Evolutionary conservation across 2,329 filamentous ascomycete genomes (phyloP).

Genomic region (Fusarium nelsonii): DNA sequence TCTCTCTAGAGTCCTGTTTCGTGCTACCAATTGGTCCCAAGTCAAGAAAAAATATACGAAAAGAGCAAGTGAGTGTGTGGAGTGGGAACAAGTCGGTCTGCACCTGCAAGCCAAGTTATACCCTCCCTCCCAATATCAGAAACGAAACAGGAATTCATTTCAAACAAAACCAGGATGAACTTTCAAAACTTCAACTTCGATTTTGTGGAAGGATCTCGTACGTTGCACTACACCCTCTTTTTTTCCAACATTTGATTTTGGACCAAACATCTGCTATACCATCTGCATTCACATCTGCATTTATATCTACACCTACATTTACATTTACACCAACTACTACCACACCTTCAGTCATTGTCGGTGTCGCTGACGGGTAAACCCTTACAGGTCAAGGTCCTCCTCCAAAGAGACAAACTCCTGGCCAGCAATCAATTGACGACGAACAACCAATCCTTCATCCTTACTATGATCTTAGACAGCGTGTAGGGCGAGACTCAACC

Average conservation of each 20-base stretch:
- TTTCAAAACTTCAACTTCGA: constrained; percentile 54
- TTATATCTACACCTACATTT: constrained; percentile 13
- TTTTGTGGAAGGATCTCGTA: constrained; percentile 55
- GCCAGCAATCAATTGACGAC: constrained; percentile 41
- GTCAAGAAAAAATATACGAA: neutral
- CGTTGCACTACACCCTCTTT: constrained; percentile 43
- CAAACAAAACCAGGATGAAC: constrained; percentile 51
- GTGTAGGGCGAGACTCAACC: constrained; percentile 37
- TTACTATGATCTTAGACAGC: constrained; percentile 46
- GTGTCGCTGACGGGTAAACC: constrained; percentile 34
- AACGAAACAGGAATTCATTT: constrained; percentile 15
- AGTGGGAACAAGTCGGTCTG: constrained; percentile 48
- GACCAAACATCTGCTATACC: neutral
- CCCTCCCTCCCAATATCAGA: constrained; percentile 39
- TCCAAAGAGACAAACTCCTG: constrained; percentile 40
- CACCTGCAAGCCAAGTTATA: constrained; percentile 42
- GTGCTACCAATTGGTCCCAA: constrained; percentile 52
- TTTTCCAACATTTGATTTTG: neutral
- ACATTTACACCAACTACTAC: constrained; percentile 1
- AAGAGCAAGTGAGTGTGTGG: constrained; percentile 49
- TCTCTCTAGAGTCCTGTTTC: constrained; percentile 50
- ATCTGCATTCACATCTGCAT: constrained; percentile 3
- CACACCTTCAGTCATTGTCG: constrained; percentile 31
- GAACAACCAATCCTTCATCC: constrained; percentile 46
- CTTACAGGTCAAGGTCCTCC: constrained; percentile 45